Evolutionary conservation across 768 basidiomycete genomes (phyloP).

Genomic region (Amanita pallidorosea): DNA sequence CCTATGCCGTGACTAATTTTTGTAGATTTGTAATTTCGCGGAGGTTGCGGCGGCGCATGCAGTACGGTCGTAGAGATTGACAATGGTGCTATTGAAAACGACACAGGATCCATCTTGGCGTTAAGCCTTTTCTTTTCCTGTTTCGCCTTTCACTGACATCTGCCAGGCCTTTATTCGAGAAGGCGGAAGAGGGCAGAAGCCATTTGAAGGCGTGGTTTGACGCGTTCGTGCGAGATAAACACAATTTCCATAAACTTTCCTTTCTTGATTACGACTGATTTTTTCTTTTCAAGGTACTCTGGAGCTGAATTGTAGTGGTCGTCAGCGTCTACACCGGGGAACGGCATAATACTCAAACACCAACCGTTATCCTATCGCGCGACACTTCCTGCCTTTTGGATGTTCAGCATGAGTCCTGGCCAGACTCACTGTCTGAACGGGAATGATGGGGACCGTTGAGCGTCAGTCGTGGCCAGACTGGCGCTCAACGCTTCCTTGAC

Average conservation of each 20-base stretch:
- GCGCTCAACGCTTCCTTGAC: background rate
- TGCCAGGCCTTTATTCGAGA: background rate
- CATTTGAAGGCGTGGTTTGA: too few species aligned
- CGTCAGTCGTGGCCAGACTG: background rate
- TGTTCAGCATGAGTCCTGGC: background rate
- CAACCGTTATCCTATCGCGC: background rate
- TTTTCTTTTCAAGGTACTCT: too few species aligned
- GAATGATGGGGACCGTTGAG: background rate
- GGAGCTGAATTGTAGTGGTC: too few species aligned
- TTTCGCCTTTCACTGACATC: background rate
- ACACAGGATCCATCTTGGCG: background rate
- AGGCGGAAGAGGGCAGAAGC: too few species aligned
- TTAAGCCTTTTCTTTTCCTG: background rate
- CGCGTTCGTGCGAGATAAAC: too few species aligned
- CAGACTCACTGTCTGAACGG: background rate
- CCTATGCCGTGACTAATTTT: background rate
- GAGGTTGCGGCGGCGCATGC: too few species aligned
- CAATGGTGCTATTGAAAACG: too few species aligned
- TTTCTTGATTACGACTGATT: too few species aligned
- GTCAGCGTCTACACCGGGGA: too few species aligned
- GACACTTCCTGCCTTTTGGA: background rate
- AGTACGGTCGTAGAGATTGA: too few species aligned
- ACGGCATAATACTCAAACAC: background rate
- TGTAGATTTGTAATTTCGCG: too few species aligned
- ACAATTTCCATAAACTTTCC: too few species aligned